Evolutionary conservation across 2,329 filamentous ascomycete species (phyloP).

Genomic region (Paecilomyces variotii): DNA sequence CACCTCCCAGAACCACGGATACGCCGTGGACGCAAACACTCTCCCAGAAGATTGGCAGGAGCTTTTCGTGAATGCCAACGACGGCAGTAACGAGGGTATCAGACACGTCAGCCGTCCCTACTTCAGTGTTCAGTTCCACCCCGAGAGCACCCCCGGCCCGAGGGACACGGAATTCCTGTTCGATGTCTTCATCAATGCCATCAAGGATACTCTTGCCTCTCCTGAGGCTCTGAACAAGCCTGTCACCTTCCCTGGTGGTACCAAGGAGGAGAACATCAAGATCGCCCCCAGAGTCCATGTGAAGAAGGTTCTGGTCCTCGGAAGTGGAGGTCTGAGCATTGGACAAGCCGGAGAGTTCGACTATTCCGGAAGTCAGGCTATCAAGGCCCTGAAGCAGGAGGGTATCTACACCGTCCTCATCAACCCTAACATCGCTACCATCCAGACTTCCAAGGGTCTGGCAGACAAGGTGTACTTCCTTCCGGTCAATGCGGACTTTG

Average conservation of each 20-base stretch:
- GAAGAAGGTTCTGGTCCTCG: constrained; percentile 91
- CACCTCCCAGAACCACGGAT: constrained; percentile 98
- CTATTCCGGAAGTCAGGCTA: constrained; percentile 95
- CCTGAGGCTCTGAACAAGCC: constrained; percentile 59
- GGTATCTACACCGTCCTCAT: constrained; percentile 97
- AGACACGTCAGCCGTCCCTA: constrained; percentile 77
- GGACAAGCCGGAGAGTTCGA: constrained; percentile 98
- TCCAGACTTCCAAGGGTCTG: constrained; percentile 94
- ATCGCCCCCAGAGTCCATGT: constrained; percentile 71
- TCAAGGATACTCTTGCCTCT: constrained; percentile 63
- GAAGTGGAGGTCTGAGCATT: constrained; percentile 91
- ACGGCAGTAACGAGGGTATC: constrained; percentile 96
- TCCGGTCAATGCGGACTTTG: constrained; percentile 92
- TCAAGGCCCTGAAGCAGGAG: constrained; percentile 96
- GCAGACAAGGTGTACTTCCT: constrained; percentile 99
- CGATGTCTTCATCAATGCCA: constrained; percentile 87
- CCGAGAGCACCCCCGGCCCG: constrained; percentile 91
- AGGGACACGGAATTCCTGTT: constrained; percentile 95
- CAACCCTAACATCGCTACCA: constrained; percentile 98
- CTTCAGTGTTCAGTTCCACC: constrained; percentile 99
- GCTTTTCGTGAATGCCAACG: constrained; percentile 96
- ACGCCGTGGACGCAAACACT: constrained; percentile 73
- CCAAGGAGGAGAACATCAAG: constrained; percentile 67
- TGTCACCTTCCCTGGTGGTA: constrained; percentile 81
- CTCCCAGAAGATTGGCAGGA: constrained; percentile 79